These are phyloP conservation scores for Fibroporia radiculosa DNA, from an alignment of 768 basidiomycete genomes.

Conservation along the genomic window DNA sequence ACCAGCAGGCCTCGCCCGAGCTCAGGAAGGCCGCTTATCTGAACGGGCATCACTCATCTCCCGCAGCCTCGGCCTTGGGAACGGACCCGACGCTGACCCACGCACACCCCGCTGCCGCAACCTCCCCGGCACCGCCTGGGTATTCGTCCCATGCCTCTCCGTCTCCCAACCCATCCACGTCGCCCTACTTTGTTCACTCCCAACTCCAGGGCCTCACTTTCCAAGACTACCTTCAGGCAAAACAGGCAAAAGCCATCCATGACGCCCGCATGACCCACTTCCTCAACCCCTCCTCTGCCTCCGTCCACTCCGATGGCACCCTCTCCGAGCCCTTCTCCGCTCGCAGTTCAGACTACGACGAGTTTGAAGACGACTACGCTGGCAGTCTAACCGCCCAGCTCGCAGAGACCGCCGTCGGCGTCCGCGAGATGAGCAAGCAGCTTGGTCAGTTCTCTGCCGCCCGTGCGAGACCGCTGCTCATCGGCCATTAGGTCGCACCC, in stretches of 20 bases:
- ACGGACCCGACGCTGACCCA: constrained; percentile 12
- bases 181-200: constrained; percentile 92
- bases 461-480: neutral
- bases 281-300: constrained; percentile 20
- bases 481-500: constrained; percentile 65
- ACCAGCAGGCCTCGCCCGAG: constrained; percentile 25
- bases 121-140: constrained; percentile 6
- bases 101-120: constrained; percentile 6
- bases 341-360: constrained; percentile 13
- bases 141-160: constrained; percentile 16
- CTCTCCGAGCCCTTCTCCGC: constrained; percentile 17
- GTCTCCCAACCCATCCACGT: constrained; percentile 35
- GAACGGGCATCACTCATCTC: constrained; percentile 11
- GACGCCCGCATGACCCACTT: constrained; percentile 47
- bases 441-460: constrained; percentile 56
- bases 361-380: constrained; percentile 56
- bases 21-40: constrained; percentile 5
- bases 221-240: constrained; percentile 55
- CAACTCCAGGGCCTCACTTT: constrained; percentile 80
- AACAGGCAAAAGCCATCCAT: constrained; percentile 19
- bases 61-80: constrained; percentile 8
- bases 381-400: constrained; percentile 84
- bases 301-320: constrained; percentile 16
- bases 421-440: constrained; percentile 98
- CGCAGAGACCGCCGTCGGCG: constrained; percentile 94